Conservation (phyloP, 2,329 filamentous ascomycete species). For the Fusarium sp. region DNA sequence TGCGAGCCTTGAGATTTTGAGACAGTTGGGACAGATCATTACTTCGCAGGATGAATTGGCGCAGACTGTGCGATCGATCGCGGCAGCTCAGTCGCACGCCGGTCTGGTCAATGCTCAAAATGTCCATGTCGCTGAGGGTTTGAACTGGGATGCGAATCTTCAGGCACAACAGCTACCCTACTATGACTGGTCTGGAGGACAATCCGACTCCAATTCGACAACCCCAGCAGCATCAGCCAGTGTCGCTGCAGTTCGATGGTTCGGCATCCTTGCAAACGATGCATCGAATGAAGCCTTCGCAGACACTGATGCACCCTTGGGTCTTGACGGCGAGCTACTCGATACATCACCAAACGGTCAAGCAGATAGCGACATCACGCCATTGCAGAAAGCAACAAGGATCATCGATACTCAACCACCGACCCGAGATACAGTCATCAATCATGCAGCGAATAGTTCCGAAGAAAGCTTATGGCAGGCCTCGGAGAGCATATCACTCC, state of each 20-base stretch:
- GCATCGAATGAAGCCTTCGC: background rate
- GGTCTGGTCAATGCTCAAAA: background rate
- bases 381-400: slow-evolving; percentile 27
- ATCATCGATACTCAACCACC: slow-evolving; percentile 31
- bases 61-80: slow-evolving; percentile 22
- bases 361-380: slow-evolving; percentile 14
- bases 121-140: background rate
- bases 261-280: slow-evolving; percentile 37
- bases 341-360: background rate
- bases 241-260: slow-evolving; percentile 40
- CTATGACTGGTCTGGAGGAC: slow-evolving; percentile 5
- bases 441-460: background rate
- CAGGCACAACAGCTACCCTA: background rate
- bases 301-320: background rate
- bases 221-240: slow-evolving; percentile 37
- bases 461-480: slow-evolving; percentile 39
- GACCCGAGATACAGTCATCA: background rate
- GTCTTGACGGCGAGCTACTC: slow-evolving; percentile 5
- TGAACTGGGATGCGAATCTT: background rate
- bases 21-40: slow-evolving; percentile 37
- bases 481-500: slow-evolving; percentile 28
- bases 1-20: slow-evolving; percentile 48
- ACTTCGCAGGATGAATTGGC: slow-evolving; percentile 34
- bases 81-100: background rate
- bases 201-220: slow-evolving; percentile 33